A percentile compares a stretch with the other conserved stretches of the same genome.
Evolutionary conservation across 2,329 filamentous ascomycete genomes (phyloP).

Genomic region (Madurella fahalii): DNA sequence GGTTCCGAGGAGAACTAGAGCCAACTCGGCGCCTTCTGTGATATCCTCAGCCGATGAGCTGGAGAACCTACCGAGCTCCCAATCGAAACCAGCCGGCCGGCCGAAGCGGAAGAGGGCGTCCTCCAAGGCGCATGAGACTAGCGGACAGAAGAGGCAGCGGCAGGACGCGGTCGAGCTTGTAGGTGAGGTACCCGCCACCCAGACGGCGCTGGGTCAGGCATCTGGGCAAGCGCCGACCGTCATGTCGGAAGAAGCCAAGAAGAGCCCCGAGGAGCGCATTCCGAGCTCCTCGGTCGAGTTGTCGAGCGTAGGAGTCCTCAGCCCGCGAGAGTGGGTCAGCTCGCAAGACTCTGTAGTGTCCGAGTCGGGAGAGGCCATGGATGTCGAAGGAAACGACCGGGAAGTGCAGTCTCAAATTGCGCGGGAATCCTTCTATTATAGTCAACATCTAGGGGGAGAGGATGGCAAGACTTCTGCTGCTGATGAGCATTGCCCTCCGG

Average conservation of each 20-base stretch:
- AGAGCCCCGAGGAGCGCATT: constrained; percentile 7
- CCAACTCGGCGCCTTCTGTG: constrained; percentile 5
- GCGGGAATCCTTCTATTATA: constrained; percentile 24
- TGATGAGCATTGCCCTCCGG: background rate
- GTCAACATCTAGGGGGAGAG: constrained; percentile 14
- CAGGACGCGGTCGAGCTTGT: constrained; percentile 11
- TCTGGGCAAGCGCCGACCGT: background rate
- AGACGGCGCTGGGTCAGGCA: constrained; percentile 3
- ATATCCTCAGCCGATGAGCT: constrained; percentile 13
- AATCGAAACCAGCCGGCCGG: constrained; percentile 17
- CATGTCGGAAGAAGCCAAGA: background rate
- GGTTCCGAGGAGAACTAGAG: constrained; percentile 17
- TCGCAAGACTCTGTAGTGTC: background rate
- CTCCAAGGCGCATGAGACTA: constrained; percentile 24
- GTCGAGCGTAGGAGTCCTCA: background rate
- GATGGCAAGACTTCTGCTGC: background rate
- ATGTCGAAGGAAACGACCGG: constrained; percentile 23
- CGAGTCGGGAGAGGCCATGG: constrained; percentile 13
- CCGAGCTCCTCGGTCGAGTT: constrained; percentile 14
- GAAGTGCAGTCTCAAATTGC: constrained; percentile 32
- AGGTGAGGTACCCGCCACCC: constrained; percentile 23
- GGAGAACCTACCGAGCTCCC: constrained; percentile 20
- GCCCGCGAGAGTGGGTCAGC: constrained; percentile 1
- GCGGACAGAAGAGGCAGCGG: constrained; percentile 28
- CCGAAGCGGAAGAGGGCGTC: constrained; percentile 31